Evolutionary conservation across 2,329 filamentous ascomycete genomes (phyloP), one percentile per base, ranked within the genome.

Genomic region (Drechslerella stenobrocha): DNA sequence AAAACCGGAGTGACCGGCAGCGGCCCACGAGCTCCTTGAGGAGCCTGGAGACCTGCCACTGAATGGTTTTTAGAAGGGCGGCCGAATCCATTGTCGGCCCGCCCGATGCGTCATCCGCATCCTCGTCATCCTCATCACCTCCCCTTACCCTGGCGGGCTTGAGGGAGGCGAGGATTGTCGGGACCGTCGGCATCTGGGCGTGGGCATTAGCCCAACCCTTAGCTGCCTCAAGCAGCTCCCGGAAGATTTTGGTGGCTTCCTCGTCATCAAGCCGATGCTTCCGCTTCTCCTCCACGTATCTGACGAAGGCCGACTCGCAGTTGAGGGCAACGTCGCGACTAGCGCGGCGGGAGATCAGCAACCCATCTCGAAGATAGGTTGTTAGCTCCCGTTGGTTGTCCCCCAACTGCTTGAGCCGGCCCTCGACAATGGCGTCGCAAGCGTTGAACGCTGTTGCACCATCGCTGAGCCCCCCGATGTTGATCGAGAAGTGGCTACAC

Each of bases 401-500:
- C 6, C 70, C 46, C 8, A 74, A 53, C 37, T 75, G 73, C 5
- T 61, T 67, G n/a, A 72, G 60, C 9, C 75, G 71, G n/a, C 71
- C 70, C 15, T 70, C 57, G 40, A 75, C 70, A n/a, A 79, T 73
- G 23, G 74, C 71, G 18, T 73, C 63, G 46, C 75, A 77, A 2
- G 76, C 77, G 8, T 24, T 73, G 60, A 2, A 71, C 71, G 63
- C 63, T 3, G 50, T 46, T 2, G 63, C 63, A 7, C 47, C 26
- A 13, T 28, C 24, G 28, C 28, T 30, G 7, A 67, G 24, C 6
- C 46, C 30, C 15, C 52, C 50, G 2, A 69, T 24, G 18, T 58
- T 52, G 1, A 63, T 13, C 73, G 72, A 23, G 75, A 78, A 76
- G 24, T 75, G 74, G 42, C 77, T 74, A 71, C 77, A 74, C 70